Base-by-base conservation (phyloP, 2,329 filamentous ascomycete genomes). In the Beauveria bassiana region DNA sequence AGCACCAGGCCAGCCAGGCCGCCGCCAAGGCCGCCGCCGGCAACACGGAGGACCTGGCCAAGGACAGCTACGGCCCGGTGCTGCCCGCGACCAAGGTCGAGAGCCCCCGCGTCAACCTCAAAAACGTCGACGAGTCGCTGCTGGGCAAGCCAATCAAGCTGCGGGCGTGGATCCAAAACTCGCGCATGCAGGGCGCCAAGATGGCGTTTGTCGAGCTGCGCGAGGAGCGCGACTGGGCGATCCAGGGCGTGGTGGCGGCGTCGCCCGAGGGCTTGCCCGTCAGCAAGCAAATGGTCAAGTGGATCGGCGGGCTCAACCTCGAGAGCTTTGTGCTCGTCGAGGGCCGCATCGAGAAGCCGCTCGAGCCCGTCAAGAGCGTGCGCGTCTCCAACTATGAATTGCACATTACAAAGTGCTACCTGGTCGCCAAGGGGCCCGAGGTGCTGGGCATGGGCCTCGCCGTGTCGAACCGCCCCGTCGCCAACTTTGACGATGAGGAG, bases 241-340 rank as follows among this genome's bases (percentile, higher is more conserved):
- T 97, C 45, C 93, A 97, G 78, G 91, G 88, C 57, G 88, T 97
- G 43, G 79, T 91, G 18, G 81, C 84, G 20, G 88, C 84, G 56
- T 96, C 80, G 71, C 84, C 84, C 69, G 85, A 91, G 69, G 86
- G 81, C 42, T 82, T 77, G 55, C 76, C 77, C 7, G 83, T 92
- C 43, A 89, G 85, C 64, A 88, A 87, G 73, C 91, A 90, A 75
- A 98, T 98, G 93, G 90, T 97, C 72, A 98, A 98, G 78, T 98
- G 90, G 85, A 86, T 89, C 55, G 85, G 84, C 53, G 82, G 79
- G 49, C 77, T 96, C 67, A 88, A 85, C 70, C 81, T 88, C 51
- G 93, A 97, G 80, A 91, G 88, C 68, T 92, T 89, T 68, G 86
- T 97, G 28, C 79, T 87, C 46, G 86, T 97, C 63, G 90, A 96